Conservation (phyloP, 2,329 filamentous ascomycete species). For the Exophiala bonariae region DNA sequence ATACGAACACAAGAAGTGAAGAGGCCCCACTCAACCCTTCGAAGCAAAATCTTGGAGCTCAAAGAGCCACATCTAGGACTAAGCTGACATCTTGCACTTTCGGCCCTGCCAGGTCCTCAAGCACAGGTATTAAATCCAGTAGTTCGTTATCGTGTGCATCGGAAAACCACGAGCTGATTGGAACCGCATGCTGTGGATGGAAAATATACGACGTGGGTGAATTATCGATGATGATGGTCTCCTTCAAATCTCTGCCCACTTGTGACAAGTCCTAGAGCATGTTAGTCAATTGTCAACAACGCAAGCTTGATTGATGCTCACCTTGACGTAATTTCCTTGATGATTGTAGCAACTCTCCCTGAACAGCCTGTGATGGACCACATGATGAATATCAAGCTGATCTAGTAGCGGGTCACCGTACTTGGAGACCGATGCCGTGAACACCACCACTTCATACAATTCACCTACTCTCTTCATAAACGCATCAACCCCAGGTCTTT, state of each 20-base stretch:
- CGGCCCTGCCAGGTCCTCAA: conserved; percentile 87
- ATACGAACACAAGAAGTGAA: conserved; percentile 19
- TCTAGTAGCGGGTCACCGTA: conserved; percentile 96
- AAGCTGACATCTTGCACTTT: conserved; percentile 95
- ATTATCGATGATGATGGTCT: conserved; percentile 99
- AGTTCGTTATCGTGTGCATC: conserved; percentile 99
- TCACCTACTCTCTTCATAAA: conserved; percentile 99
- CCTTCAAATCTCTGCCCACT: conserved; percentile 89
- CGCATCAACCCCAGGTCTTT: conserved; percentile 94
- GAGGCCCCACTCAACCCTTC: background rate
- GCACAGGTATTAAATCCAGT: conserved; percentile 93
- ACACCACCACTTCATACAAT: conserved; percentile 96
- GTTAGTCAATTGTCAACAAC: conserved; percentile 10
- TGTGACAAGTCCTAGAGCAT: conserved; percentile 76
- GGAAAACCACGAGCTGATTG: conserved; percentile 99
- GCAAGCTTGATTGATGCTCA: conserved; percentile 21
- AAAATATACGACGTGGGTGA: conserved; percentile 99
- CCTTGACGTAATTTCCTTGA: conserved; percentile 98
- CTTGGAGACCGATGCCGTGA: conserved; percentile 98
- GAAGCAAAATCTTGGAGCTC: conserved; percentile 29
- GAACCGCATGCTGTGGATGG: conserved; percentile 96
- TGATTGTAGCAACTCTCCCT: conserved; percentile 99
- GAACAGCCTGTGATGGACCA: conserved; percentile 94
- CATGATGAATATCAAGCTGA: conserved; percentile 94
- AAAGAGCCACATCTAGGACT: conserved; percentile 84